Base-by-base conservation (phyloP, 495 filamentous ascomycete species). In the Penicillium waksmanii region DNA sequence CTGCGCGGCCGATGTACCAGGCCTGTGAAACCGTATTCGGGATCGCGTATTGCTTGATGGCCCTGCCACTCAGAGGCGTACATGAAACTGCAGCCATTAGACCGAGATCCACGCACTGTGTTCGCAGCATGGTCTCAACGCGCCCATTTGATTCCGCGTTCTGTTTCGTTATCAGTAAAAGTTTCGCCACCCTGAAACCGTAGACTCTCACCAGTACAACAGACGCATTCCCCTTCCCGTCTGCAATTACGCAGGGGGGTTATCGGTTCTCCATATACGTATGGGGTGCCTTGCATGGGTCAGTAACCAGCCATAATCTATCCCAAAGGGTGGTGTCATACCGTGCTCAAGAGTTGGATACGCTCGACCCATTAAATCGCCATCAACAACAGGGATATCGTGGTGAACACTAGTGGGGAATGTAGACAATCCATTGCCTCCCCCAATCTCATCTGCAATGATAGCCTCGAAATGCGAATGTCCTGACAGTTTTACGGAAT, bases 1-100 rank as follows among this genome's bases (percentile, higher is more conserved):
- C 70, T 1, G 72, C 70, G 17, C 85, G 77, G 9, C 77, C 78
- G 17, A 81, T 74, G 23, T 68, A 63, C 78, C 78, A 81, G 23
- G 77, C 67, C 56, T 68, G 65, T 12, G 73, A 76, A 15, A 74
- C 66, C 0, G 73, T 77, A 55, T 77, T 75, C 3, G 69, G 72
- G 19, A 79, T 63, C 1, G 63, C 69, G 54, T 72, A 70, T 19
- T 70, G 42, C 40, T 71, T 63, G 19, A 74, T 68, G 8, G 59
- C 64, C 11, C 67, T 63, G 13, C 70, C 70, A 1, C 57, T 71
- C 10, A 72, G 51, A 1, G 75, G 75, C 11, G 58, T 47, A 9
- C 64, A 58, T 10, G 73, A 59, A 33, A 70, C 55, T 12, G 63
- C 72, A 8, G 69, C 61, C 23, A 57, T 61, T 8, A 60, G 56